Percentiles rank a stretch among this genome's conserved stretches.
Evolutionary conservation across 1,139 yeast genomes (phyloP).

Genomic region (Wickerhamiella infanticola): DNA sequence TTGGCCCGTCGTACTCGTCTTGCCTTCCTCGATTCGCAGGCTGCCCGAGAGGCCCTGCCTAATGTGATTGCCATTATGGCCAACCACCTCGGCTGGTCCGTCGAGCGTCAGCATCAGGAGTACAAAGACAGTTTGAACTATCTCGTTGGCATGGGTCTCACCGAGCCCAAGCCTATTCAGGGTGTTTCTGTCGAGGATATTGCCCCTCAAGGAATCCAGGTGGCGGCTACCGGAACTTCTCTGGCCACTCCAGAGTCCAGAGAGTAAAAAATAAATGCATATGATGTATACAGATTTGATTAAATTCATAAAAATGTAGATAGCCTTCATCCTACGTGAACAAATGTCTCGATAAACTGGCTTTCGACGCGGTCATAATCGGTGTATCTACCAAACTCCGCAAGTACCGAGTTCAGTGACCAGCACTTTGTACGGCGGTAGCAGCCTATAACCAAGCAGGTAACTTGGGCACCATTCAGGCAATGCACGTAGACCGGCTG

Average conservation of each 20-base stretch:
- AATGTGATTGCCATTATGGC: conserved; percentile 80
- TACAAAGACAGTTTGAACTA: conserved; percentile 24
- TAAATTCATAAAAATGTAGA: conserved; percentile 2
- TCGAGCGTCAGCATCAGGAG: conserved; percentile 41
- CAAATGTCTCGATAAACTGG: conserved; percentile 62
- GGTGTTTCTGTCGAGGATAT: not conserved
- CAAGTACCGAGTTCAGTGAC: conserved; percentile 78
- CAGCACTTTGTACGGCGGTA: conserved; percentile 70
- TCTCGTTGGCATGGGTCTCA: conserved; percentile 29
- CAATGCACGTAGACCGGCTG: conserved; percentile 78
- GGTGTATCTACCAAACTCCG: conserved; percentile 66
- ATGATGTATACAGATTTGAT: not conserved
- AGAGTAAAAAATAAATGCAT: not conserved
- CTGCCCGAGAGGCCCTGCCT: conserved; percentile 68
- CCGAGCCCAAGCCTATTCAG: conserved; percentile 5
- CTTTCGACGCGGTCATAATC: conserved; percentile 77
- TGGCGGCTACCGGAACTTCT: conserved; percentile 1
- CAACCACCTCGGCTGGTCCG: conserved; percentile 60
- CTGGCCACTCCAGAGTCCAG: not conserved
- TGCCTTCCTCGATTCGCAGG: conserved; percentile 81
- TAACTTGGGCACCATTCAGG: conserved; percentile 76
- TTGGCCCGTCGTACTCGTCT: conserved; percentile 86
- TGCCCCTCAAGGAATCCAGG: conserved; percentile 1
- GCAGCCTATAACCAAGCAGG: conserved; percentile 74
- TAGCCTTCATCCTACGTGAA: conserved; percentile 21